Evolutionary conservation across 371 early-diverging fungal genomes (phyloP), one percentile per base, ranked within the genome.

Genomic region (Batkoa obscura): DNA sequence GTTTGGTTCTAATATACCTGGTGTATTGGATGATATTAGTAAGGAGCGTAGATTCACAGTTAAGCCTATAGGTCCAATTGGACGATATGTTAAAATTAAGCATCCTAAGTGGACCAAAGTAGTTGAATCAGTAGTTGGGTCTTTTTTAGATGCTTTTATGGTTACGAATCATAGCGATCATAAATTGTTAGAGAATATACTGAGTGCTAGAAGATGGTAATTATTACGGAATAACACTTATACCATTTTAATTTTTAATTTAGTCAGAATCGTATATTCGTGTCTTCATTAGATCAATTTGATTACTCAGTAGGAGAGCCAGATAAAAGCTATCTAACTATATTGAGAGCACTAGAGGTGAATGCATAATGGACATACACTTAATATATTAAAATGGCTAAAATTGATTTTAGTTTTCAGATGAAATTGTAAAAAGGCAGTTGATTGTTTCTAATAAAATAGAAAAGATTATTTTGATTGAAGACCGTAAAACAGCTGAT

Each of bases 61-160:
- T 33, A 61, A 63, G 17, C 95, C 95, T 2, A 61, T 92, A 5
- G 96, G 96, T 0, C 95, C 95, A 0, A 58, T 93, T 30, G 96
- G 94, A 15, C 60, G 68, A 32, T 79, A 72, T 51, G 60, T 90
- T 33, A 77, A 76, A 55, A 63, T 93, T n/a, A 69, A 67, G 48
- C 56, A 80, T 23, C 72, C 72, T 2, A 64, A 76, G 53, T 94
- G 76, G 72, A 66, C 75, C 0, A 62, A 70, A 2, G 69, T 76
- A 0, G 64, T 93, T 34, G 93, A 94, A 60, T 67, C 79, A 0
- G 65, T 81, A 1, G 66, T 94, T 13, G 81, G 83, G 41, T 64
- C 62, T n/a, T 49, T 62, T 0, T 62, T 94, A 59, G 79, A 75
- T 50, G 70, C 84, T 0, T 90, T 90, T 68, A 74, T 80, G 1